These are phyloP conservation scores for Thozetella sp. DNA, from an alignment of 495 filamentous ascomycete species.

Conservation along the genomic window DNA sequence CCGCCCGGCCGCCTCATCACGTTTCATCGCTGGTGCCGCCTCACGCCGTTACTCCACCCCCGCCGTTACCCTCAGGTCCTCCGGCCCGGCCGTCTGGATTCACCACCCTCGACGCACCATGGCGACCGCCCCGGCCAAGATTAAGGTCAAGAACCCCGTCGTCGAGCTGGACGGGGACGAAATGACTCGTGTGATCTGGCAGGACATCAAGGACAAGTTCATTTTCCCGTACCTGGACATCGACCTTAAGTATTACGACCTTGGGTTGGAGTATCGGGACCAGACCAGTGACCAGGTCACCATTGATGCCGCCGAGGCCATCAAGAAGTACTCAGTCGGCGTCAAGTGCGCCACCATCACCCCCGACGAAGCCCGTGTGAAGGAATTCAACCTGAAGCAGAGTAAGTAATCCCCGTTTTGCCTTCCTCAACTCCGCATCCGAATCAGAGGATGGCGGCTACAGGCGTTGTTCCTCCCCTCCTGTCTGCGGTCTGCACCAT, in stretches of 20 bases:
- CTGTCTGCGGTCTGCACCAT: no score
- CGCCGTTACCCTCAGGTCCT: conserved; percentile 1
- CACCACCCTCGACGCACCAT: conserved; percentile 36
- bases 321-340: conserved; percentile 97
- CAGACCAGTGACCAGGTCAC: conserved; percentile 96
- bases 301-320: conserved; percentile 90
- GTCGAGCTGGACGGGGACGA: conserved; percentile 98
- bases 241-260: conserved; percentile 98
- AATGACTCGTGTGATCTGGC: conserved; percentile 99
- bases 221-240: conserved; percentile 93
- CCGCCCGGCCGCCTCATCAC: conserved; percentile 20
- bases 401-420: conserved; percentile 54
- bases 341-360: conserved; percentile 99
- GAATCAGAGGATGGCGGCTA: no score
- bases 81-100: conserved; percentile 19
- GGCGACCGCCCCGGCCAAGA: conserved; percentile 60
- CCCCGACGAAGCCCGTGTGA: conserved; percentile 91
- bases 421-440: not conserved
- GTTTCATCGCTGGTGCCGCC: conserved; percentile 11
- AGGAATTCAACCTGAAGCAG: conserved; percentile 98
- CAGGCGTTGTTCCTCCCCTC: not conserved
- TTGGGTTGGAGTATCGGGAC: conserved; percentile 93
- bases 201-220: conserved; percentile 98
- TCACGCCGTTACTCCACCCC: conserved; percentile 4
- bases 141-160: conserved; percentile 96